Evolutionary conservation across 75 land plant species (phyloP).

Genomic region (Pinus taeda): DNA sequence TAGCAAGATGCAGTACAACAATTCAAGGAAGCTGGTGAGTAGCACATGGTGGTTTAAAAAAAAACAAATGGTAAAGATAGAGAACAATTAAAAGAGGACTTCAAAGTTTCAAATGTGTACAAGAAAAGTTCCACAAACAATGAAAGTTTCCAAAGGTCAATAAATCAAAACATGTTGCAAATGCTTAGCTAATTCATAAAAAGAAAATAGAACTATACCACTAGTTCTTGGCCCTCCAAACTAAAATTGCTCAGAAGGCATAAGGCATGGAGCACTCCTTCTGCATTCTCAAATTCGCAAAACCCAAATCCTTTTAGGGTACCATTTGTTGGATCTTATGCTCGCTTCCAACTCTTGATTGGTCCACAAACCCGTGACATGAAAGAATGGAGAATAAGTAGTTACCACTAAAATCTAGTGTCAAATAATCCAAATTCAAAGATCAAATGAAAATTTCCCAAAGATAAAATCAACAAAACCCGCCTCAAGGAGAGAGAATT

Average conservation of each 20-base stretch:
- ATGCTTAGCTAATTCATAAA: not conserved
- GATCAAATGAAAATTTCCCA: not conserved
- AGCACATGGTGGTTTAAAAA: too few relatives aligned
- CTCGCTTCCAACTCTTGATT: conserved; percentile 90
- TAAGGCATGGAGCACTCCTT: conserved; percentile 83
- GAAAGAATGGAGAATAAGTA: not conserved
- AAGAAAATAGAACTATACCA: conserved; percentile 46
- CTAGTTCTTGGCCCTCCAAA: conserved; percentile 91
- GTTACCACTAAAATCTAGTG: not conserved
- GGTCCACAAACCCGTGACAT: conserved; percentile 75
- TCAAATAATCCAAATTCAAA: not conserved
- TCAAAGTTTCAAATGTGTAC: not conserved
- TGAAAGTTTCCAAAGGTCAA: not conserved
- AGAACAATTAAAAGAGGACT: too few relatives aligned
- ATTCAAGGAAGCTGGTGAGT: too few relatives aligned
- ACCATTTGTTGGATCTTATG: conserved; percentile 70
- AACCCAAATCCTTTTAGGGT: conserved; percentile 76
- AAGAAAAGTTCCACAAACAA: not conserved
- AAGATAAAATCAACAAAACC: conserved; percentile 2
- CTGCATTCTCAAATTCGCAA: conserved; percentile 87
- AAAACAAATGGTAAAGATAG: too few relatives aligned
- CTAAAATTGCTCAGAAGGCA: conserved; percentile 70
- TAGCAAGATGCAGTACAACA: too few relatives aligned
- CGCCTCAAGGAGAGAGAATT: conserved; percentile 76
- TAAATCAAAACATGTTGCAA: not conserved